phyloP scores from a whole-genome alignment of 2,329 filamentous ascomycete species.

The Aspergillus tanneri region DNA sequence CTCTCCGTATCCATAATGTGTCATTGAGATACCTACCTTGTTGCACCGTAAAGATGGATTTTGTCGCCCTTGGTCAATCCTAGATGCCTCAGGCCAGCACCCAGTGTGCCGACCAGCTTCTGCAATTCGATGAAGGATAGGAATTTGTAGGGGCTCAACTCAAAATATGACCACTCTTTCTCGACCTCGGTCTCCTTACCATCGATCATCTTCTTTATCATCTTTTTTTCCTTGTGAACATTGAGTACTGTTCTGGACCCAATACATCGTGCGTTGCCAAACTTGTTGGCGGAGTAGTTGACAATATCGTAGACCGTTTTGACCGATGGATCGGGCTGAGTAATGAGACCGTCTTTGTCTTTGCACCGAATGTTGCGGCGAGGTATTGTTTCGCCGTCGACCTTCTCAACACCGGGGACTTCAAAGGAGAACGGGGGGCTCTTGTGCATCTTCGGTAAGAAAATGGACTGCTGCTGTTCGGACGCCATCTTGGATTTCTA shows the following conservation, averaged over 20 bases:
- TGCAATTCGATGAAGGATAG: conserved; percentile 1
- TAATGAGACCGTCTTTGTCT: conserved; percentile 2
- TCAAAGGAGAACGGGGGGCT: conserved; percentile 1
- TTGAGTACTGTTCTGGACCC: background rate
- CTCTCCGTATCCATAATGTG: background rate
- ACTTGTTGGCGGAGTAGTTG: background rate
- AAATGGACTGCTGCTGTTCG: background rate
- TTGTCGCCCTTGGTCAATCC: background rate
- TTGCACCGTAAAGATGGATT: conserved; percentile 1
- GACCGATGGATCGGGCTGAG: conserved; percentile 1
- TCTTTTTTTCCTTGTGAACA: conserved; percentile 1
- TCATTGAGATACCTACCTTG: background rate
- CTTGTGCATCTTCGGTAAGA: background rate
- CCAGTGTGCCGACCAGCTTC: background rate
- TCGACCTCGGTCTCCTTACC: background rate
- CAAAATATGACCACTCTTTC: conserved; percentile 2
- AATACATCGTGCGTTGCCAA: conserved; percentile 1
- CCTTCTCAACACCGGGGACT: background rate
- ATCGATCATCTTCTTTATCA: conserved; percentile 1
- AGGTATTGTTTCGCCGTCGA: background rate
- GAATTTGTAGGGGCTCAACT: background rate
- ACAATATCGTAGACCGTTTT: conserved; percentile 1
- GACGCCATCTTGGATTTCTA: background rate
- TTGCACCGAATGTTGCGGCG: background rate
- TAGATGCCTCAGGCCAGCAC: background rate